A percentile compares a stretch with the other conserved stretches of the same genome.
These are phyloP conservation scores for Flaveria brownii DNA, from an alignment of 129 eudicot genomes.

Conservation along the genomic window DNA sequence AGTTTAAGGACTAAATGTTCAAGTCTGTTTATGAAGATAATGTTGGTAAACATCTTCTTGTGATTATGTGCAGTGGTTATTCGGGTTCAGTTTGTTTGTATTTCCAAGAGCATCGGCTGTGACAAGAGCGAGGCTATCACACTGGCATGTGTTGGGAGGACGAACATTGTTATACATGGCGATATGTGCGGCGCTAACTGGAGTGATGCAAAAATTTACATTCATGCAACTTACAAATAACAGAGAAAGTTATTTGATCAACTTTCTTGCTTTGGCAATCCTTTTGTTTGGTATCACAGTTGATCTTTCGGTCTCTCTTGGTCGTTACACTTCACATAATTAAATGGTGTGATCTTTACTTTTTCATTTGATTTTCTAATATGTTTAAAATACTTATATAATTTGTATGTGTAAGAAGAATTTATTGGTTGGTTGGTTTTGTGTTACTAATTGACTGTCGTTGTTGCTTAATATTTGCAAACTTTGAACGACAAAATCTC, in stretches of 20 bases:
- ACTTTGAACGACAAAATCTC: too few species aligned
- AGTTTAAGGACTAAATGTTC: too few species aligned
- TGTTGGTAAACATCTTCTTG: too few species aligned
- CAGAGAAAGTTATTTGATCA: conserved; percentile 58
- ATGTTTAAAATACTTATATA: not conserved
- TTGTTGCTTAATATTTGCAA: too few species aligned
- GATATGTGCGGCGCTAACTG: conserved; percentile 74
- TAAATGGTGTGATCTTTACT: conserved; percentile 8
- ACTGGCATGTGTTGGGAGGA: conserved; percentile 75
- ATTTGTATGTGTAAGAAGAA: conserved; percentile 24
- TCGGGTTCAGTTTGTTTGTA: conserved; percentile 58
- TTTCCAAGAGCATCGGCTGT: conserved; percentile 41
- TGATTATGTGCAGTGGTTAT: conserved; percentile 58
- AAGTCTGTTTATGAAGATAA: too few species aligned
- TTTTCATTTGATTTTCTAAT: conserved; percentile 22
- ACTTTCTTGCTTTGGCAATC: conserved; percentile 65
- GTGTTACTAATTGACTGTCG: too few species aligned
- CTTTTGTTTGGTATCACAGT: conserved; percentile 84
- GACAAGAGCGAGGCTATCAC: conserved; percentile 47
- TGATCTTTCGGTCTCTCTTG: conserved; percentile 75
- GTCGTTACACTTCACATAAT: conserved; percentile 42
- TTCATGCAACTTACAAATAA: conserved; percentile 42
- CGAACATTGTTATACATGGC: conserved; percentile 80
- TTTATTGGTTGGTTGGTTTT: conserved; percentile 31
- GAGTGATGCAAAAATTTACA: conserved; percentile 70